phyloP scores from a whole-genome alignment of 768 basidiomycete species.

The Dioszegia aurantiaca region DNA sequence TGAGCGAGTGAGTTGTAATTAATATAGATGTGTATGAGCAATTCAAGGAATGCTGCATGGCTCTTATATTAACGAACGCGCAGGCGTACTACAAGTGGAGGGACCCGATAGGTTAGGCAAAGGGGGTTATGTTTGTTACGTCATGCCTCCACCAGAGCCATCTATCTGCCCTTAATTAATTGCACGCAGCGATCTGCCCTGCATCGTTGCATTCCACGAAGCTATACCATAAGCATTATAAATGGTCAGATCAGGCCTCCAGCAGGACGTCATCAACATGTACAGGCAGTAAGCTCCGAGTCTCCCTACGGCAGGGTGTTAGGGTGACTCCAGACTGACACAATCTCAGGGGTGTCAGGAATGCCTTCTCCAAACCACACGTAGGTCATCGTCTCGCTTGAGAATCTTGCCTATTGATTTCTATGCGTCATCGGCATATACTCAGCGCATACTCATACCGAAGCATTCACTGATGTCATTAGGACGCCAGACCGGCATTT shows the following conservation, averaged over 20 bases:
- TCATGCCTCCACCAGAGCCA: not conserved
- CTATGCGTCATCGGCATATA: too few species aligned
- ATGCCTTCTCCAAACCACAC: conserved; percentile 33
- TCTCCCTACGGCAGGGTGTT: not conserved
- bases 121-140: not conserved
- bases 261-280: conserved; percentile 50
- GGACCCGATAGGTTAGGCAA: not conserved
- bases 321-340: conserved; percentile 8
- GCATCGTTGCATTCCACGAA: too few species aligned
- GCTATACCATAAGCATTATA: too few species aligned
- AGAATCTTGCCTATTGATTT: too few species aligned
- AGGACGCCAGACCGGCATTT: conserved; percentile 43
- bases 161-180: too few species aligned
- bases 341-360: conserved; percentile 33
- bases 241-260: conserved; percentile 48
- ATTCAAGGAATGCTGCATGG: not conserved
- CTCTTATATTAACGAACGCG: not conserved
- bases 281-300: conserved; percentile 39
- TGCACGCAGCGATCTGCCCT: too few species aligned
- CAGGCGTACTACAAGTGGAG: not conserved
- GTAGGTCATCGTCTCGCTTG: conserved; percentile 20
- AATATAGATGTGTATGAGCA: too few species aligned
- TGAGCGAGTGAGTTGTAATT: too few species aligned
- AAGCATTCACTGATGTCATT: too few species aligned
- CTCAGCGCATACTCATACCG: too few species aligned